A percentile compares a stretch with the other conserved stretches of the same genome.
These are phyloP conservation scores for Collybiopsis confluens DNA, from an alignment of 768 basidiomycete genomes.

Conservation along the genomic window DNA sequence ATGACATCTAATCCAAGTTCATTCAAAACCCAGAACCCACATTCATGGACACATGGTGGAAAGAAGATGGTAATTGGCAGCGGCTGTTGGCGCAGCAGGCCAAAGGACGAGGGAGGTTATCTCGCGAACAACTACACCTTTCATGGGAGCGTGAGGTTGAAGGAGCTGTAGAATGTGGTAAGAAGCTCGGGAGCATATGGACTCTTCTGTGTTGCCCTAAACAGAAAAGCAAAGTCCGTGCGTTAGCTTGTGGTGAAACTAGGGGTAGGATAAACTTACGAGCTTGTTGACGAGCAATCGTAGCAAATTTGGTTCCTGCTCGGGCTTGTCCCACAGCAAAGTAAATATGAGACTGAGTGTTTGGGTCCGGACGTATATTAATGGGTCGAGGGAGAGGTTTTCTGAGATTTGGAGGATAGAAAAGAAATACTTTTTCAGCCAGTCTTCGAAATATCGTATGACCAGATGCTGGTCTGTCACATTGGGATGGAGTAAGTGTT, in stretches of 20 bases:
- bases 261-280: conserved; percentile 37
- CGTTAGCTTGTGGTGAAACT: too few species aligned
- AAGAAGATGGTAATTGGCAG: conserved; percentile 13
- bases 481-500: conserved; percentile 60
- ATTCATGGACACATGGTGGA: too few species aligned
- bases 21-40: too few species aligned
- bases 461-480: conserved; percentile 71
- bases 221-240: not conserved
- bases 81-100: conserved; percentile 36
- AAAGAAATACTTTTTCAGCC: conserved; percentile 97
- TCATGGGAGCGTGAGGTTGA: conserved; percentile 92
- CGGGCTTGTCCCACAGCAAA: conserved; percentile 84
- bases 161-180: conserved; percentile 86
- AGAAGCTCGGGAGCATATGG: conserved; percentile 85
- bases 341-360: conserved; percentile 72
- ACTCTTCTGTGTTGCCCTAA: conserved; percentile 85
- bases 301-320: conserved; percentile 96
- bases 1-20: too few species aligned
- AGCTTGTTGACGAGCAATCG: conserved; percentile 93
- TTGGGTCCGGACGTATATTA: conserved; percentile 86
- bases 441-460: conserved; percentile 93
- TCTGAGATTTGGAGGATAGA: conserved; percentile 86
- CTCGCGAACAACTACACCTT: conserved; percentile 82
- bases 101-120: conserved; percentile 75
- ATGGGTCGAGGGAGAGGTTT: conserved; percentile 70